A percentile compares a stretch with the other conserved stretches of the same genome.
Conservation (phyloP, 2,329 filamentous ascomycete genomes). For the Aspergillus pseudotamarii region DNA sequence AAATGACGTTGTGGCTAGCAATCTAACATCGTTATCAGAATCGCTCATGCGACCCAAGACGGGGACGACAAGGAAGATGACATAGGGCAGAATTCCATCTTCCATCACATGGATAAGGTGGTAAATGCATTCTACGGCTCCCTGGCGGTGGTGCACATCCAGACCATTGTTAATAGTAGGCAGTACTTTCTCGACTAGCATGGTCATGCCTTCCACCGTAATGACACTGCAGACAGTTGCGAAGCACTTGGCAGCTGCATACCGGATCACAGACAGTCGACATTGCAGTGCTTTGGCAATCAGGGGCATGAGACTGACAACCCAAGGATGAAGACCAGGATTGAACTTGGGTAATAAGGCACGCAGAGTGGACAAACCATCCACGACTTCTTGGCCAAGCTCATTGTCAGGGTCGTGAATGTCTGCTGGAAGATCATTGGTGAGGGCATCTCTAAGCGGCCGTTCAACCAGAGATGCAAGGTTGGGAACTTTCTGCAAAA, state of each 20-base stretch:
- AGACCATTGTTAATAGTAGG: constrained; percentile 89
- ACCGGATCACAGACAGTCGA: constrained; percentile 86
- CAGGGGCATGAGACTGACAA: constrained; percentile 80
- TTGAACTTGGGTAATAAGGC: constrained; percentile 92
- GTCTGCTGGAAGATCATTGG: constrained; percentile 69
- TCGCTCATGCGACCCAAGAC: constrained; percentile 98
- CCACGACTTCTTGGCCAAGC: constrained; percentile 88
- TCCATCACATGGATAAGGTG: constrained; percentile 99
- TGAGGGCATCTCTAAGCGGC: constrained; percentile 75
- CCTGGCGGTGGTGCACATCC: constrained; percentile 86
- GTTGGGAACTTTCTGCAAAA: constrained; percentile 84
- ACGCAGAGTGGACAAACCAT: constrained; percentile 88
- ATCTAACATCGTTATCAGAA: constrained; percentile 90
- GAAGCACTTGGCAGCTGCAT: constrained; percentile 95
- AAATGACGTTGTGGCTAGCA: constrained; percentile 95
- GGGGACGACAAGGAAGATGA: constrained; percentile 97
- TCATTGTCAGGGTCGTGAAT: constrained; percentile 73
- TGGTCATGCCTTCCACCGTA: constrained; percentile 91
- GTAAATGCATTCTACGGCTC: constrained; percentile 92
- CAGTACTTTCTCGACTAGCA: constrained; percentile 87
- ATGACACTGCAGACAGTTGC: constrained; percentile 98
- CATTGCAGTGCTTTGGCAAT: constrained; percentile 88
- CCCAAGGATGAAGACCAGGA: constrained; percentile 71
- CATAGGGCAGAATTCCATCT: constrained; percentile 91
- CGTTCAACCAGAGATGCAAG: constrained; percentile 78